These are phyloP conservation scores for Amanita jacksonii DNA, from an alignment of 768 basidiomycete genomes.

Conservation along the genomic window DNA sequence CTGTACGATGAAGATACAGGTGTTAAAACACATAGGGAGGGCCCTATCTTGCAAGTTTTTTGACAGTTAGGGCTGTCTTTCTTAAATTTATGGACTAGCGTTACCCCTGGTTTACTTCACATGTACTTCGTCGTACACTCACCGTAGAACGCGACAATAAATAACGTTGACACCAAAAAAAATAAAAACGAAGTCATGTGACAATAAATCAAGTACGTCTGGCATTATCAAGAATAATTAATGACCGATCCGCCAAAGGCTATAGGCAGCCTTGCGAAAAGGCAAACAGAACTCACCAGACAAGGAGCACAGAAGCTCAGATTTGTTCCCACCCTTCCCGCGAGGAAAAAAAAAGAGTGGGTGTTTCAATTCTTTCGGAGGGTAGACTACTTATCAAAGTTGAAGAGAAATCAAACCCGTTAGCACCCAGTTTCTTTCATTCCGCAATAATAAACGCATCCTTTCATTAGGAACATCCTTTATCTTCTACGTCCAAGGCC, in stretches of 20 bases:
- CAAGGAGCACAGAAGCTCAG: conserved; percentile 71
- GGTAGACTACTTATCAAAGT: conserved; percentile 8
- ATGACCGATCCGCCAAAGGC: conserved; percentile 44
- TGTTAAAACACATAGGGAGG: too few species aligned
- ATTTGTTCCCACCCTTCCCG: conserved; percentile 68
- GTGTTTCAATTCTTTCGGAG: conserved; percentile 22
- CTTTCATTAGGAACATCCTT: conserved; percentile 1
- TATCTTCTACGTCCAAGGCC: conserved; percentile 19
- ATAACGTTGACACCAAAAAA: too few species aligned
- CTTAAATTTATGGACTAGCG: too few species aligned
- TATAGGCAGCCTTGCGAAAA: conserved; percentile 70
- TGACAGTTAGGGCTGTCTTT: too few species aligned
- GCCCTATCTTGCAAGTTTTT: too few species aligned
- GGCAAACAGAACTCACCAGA: conserved; percentile 59
- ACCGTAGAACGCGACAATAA: too few species aligned
- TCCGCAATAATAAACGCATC: conserved; percentile 12
- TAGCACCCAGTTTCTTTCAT: conserved; percentile 21
- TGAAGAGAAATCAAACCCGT: conserved; percentile 38
- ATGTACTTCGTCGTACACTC: too few species aligned
- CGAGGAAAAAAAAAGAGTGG: conserved; percentile 75
- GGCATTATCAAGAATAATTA: conserved; percentile 11
- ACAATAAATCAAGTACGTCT: conserved; percentile 18
- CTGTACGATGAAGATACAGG: too few species aligned
- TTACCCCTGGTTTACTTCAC: too few species aligned
- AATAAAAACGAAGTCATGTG: too few species aligned